Base-by-base conservation (phyloP, 495 filamentous ascomycete genomes). In the Penicillium waksmanii region DNA sequence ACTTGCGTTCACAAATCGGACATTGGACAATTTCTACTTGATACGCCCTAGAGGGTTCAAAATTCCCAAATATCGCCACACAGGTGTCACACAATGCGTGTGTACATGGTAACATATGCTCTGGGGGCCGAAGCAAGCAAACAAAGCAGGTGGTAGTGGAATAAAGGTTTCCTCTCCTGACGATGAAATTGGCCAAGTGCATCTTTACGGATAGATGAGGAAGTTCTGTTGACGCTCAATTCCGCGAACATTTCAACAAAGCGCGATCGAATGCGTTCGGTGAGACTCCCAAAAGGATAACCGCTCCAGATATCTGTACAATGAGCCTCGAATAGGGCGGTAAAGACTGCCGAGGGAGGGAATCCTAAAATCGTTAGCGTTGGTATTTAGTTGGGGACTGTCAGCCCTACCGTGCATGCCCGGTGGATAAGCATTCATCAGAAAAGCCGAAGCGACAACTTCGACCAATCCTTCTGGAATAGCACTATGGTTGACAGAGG, bases 11-110 rank as follows among this genome's bases (percentile, higher is more conserved):
- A 70, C 77, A 82, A 18, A 72, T 35, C 0, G 66, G 58, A 43
- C 67, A 75, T 73, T 72, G 4, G 15, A 51, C 11, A 5, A 72
- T 33, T 2, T 59, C 57, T 8, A 56, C 54, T 17, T 61, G 56
- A 50, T 70, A 66, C 44, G 73, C 64, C 3, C 47, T 57, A 0
- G 17, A 2, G 10, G 27, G 11, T 25, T 21, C 51, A 3, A 10
- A 3, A 34, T 2, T 43, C 2, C 68, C 67, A 49, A 73, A 73
- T 18, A 70, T 66, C 12, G 52, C 47, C 0, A 70, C 56, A 38
- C 68, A 79, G 21, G 17, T 64, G 33, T 75, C 65, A 49, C 69
- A 79, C 10, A 77, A 58, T 9, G 65, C 49, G 58, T 79, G 66
- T 19, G 51, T 44, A 53, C 72, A 79, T 1, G 67, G 63, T 8